Evolutionary conservation across 331 rosid species (phyloP), one percentile per base, ranked within the genome.

Genomic region (Ulmus americana): DNA sequence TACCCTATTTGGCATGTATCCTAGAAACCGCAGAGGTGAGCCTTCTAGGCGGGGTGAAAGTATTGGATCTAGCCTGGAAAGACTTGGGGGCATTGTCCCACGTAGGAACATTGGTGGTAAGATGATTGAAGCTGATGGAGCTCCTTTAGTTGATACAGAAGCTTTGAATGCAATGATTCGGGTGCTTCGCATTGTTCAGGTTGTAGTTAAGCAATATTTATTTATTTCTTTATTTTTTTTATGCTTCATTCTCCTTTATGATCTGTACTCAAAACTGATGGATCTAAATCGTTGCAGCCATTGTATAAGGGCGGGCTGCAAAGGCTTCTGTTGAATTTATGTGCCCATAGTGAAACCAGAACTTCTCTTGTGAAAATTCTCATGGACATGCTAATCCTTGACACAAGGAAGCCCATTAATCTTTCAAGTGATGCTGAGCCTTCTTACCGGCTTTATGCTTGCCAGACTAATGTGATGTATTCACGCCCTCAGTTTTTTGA

Each of bases 171-270:
- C 91, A 67, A 74, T 94, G 81, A 78, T 94, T 75, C 82, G 99
- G 69, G 74, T 94, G 78, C 95, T 94, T 80, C 97, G 99, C 9
- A 48, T 94, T 65, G 94, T 94, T 77, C 99, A 94, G 97, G 99
- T 94, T 71, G 48, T 61, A 52, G 61, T n/a, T 55, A 12, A 35
- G 42, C 39, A 35, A 10, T n/a, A 69, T 13, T 8, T 42, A 55
- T 16, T 65, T 4, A 9, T 45, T 61, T 45, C 13, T 61, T 22
- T 20, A 20, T 20, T 28, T 28, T 55, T 65, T 45, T 6, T 12
- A 20, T 66, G 49, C 22, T 10, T 56, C 43, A 11, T 20, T 41
- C 9, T 42, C 45, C 51, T 62, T 55, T 11, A 45, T 65, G 71
- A 40, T 59, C 42, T 20, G 50, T 28, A 28, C 35, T 28, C 4